A percentile compares a stretch with the other conserved stretches of the same genome.
phyloP scores from a whole-genome alignment of 306 rosid species.

The Benincasa hispida region DNA sequence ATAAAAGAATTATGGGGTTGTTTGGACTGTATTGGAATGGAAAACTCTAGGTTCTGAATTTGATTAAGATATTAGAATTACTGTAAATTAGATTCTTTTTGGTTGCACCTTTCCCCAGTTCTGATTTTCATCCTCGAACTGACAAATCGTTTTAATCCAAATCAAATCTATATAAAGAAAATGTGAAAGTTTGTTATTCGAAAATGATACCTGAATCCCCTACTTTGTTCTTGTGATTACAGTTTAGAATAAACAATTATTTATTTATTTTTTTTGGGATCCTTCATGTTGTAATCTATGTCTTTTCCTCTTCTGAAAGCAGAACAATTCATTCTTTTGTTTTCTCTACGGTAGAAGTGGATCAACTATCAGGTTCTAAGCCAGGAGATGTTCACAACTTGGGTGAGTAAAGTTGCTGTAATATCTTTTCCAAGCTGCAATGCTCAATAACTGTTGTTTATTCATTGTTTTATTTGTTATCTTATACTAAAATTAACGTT shows the following conservation, averaged over 20 bases:
- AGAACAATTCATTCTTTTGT: conserved; percentile 47
- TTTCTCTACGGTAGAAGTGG: conserved; percentile 60
- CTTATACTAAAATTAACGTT: not conserved
- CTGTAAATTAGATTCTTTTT: not conserved
- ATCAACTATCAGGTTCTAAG: conserved; percentile 66
- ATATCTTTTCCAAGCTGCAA: not conserved
- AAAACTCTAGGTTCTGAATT: not conserved
- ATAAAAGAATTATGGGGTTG: not conserved
- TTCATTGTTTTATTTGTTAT: not conserved
- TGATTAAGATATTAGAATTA: not conserved
- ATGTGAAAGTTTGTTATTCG: not conserved
- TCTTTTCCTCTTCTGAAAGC: conserved; percentile 12
- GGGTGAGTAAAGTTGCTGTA: conserved; percentile 32
- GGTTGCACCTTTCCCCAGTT: not conserved
- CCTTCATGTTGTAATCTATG: not conserved
- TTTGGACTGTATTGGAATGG: not conserved
- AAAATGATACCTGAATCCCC: not conserved
- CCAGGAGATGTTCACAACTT: conserved; percentile 87
- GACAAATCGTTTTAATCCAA: not conserved
- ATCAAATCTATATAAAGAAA: not conserved
- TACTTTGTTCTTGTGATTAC: not conserved
- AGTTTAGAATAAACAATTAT: not conserved
- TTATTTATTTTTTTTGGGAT: not conserved
- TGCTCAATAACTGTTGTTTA: not conserved
- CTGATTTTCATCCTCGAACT: not conserved